Evolutionary conservation across 192 early-diverging fungal genomes (phyloP).

Genomic region (Coemansia sp.): DNA sequence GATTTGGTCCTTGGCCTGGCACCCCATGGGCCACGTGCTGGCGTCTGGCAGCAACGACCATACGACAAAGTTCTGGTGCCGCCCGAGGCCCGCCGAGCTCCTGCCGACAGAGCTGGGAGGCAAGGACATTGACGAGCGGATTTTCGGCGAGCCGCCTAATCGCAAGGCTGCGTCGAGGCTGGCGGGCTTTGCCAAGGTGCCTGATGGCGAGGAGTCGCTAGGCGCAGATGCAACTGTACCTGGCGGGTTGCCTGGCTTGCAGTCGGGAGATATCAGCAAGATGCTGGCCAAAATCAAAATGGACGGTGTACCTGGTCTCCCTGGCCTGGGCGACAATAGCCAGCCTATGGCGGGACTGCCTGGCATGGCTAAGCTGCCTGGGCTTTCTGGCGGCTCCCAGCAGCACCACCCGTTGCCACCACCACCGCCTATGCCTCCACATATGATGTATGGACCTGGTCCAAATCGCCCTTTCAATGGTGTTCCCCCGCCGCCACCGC

Average conservation of each 20-base stretch:
- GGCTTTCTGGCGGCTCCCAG: conserved; percentile 8
- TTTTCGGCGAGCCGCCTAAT: conserved; percentile 34
- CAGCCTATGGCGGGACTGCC: conserved; percentile 15
- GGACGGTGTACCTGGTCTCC: conserved; percentile 18
- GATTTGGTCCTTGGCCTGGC: conserved; percentile 97
- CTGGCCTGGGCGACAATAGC: conserved; percentile 20
- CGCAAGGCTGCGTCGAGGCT: no score
- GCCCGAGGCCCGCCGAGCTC: conserved; percentile 81
- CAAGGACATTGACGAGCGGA: conserved; percentile 30
- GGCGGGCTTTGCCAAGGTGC: conserved; percentile 4
- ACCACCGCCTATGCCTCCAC: neutral
- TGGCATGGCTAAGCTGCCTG: conserved; percentile 10
- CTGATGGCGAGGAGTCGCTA: neutral
- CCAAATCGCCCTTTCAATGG: neutral
- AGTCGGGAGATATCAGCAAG: conserved; percentile 32
- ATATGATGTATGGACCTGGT: neutral
- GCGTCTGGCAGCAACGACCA: conserved; percentile 96
- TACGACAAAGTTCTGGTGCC: conserved; percentile 93
- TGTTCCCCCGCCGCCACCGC: neutral
- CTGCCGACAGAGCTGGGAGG: conserved; percentile 46
- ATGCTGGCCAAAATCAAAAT: conserved; percentile 51
- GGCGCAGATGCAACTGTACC: neutral
- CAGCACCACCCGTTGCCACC: conserved; percentile 10
- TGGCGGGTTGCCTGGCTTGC: conserved; percentile 25
- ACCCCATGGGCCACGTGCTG: conserved; percentile 94